A percentile compares a stretch with the other conserved stretches of the same genome.
Conservation (phyloP, 345 rosid genomes). For the Gossypium rotundifolium region DNA sequence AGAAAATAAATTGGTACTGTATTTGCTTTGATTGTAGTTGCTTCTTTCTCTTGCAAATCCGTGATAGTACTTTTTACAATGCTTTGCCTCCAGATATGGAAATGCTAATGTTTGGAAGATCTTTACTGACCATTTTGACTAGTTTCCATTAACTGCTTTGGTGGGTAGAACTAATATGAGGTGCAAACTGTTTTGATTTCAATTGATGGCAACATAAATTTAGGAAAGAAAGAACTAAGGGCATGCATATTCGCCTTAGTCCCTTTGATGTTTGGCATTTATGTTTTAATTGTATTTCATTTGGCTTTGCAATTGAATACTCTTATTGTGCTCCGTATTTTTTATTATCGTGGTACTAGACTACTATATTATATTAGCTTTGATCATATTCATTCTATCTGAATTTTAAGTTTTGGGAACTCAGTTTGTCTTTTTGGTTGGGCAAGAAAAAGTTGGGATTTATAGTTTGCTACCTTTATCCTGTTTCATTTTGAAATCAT, state of each 20-base stretch:
- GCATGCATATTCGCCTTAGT: not conserved
- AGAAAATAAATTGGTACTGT: not conserved
- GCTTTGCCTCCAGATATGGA: not conserved
- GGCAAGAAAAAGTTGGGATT: not conserved
- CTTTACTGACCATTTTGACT: not conserved
- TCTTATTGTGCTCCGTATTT: not conserved
- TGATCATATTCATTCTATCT: not conserved
- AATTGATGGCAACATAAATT: not conserved
- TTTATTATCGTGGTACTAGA: not conserved
- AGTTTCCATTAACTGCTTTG: slow-evolving; percentile 1
- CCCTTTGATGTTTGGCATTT: not conserved
- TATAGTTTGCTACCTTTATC: not conserved
- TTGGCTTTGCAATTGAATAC: not conserved
- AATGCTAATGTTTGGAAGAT: slow-evolving; percentile 4
- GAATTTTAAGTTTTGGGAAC: not conserved
- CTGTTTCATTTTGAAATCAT: not conserved
- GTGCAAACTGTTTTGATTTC: not conserved
- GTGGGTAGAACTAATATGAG: not conserved
- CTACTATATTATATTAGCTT: not conserved
- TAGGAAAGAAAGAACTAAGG: not conserved
- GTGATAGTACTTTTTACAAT: not conserved
- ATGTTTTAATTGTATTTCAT: slow-evolving; percentile 1
- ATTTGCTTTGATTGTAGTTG: not conserved
- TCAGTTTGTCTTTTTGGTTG: not conserved
- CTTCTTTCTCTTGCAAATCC: not conserved